Percentiles rank a stretch among this genome's conserved stretches.
These are phyloP conservation scores for Penicillium fimorum DNA, from an alignment of 495 filamentous ascomycete species.

Conservation along the genomic window DNA sequence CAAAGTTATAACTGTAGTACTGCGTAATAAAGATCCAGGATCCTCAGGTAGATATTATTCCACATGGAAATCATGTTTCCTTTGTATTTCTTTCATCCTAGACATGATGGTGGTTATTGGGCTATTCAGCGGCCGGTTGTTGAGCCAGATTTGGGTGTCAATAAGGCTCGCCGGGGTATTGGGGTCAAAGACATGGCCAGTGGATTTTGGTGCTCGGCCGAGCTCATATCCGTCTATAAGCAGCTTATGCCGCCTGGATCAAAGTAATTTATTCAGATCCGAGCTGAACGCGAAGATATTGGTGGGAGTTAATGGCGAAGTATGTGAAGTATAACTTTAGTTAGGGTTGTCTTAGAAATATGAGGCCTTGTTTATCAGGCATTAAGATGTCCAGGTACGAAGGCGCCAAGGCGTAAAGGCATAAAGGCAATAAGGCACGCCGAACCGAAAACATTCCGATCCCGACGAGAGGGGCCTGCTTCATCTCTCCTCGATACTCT, in stretches of 20 bases:
- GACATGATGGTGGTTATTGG: constrained; percentile 1
- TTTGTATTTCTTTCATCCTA: constrained; percentile 1
- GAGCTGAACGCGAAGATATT: background rate
- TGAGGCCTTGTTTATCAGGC: background rate
- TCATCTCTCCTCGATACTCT: constrained; percentile 8
- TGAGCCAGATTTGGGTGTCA: constrained; percentile 22
- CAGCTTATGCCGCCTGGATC: background rate
- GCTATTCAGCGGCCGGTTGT: constrained; percentile 11
- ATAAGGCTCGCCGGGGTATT: constrained; percentile 15
- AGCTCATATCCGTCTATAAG: background rate
- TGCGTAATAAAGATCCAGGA: background rate
- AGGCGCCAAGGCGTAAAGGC: background rate
- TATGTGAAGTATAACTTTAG: background rate
- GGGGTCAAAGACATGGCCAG: background rate
- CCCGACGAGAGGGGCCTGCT: constrained; percentile 3
- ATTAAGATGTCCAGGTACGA: background rate
- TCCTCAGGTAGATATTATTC: background rate
- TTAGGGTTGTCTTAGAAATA: background rate
- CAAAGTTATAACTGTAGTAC: background rate
- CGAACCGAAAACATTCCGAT: constrained; percentile 7
- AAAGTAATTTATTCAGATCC: background rate
- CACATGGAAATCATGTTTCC: constrained; percentile 7
- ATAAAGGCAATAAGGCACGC: background rate
- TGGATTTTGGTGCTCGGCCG: background rate
- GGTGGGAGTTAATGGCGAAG: background rate